Evolutionary conservation across 1,284 basidiomycete genomes (phyloP), one percentile per base, ranked within the genome.

Genomic region (Sutorius eximius): DNA sequence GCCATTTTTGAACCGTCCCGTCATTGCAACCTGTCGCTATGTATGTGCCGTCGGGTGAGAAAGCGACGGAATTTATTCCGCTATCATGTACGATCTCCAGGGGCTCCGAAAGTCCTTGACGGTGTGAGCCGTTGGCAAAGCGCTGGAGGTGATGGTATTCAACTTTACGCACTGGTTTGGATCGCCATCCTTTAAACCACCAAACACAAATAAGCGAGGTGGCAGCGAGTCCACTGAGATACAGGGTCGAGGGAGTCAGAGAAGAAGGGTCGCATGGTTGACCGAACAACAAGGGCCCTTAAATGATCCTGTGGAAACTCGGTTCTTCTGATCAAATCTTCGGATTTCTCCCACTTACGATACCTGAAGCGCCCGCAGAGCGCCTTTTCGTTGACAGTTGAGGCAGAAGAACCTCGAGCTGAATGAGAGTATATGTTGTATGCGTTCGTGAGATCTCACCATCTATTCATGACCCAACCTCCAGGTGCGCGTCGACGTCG

Each of bases 1-100:
- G 33, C 60, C 56, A 64, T 33, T 52, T 60, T n/a, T 62, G 60
- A n/a, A 61, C 45, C 7, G 48, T 24, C 16, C 62, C 50, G 5
- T 64, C 59, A 15, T 44, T 11, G 47, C 52, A 62, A 10, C 60
- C 62, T 20, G 60, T 46, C 37, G 53, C 57, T 10, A 62, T 24
- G 24, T 51, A 59, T 15, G 43, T 34, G 15, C 59, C 59, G 12
- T 61, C 59, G 3, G 59, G 62, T 8, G 62, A 61, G 40, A 61
- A 64, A 16, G 59, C 40, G 22, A 59, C 56, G 2, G 61, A 59
- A 24, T 59, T 59, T 16, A 61, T 49, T 5, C 27, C 18, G 5
- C 22, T 32, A 22, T 45, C 8, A 16, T 58, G 47, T 22, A 29
- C 7, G 20, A 61, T 61, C 51, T 60, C 59, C 32, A 61, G 42